These are phyloP conservation scores for Aspergillus tanneri DNA, from an alignment of 2,329 filamentous ascomycete genomes.

Conservation along the genomic window DNA sequence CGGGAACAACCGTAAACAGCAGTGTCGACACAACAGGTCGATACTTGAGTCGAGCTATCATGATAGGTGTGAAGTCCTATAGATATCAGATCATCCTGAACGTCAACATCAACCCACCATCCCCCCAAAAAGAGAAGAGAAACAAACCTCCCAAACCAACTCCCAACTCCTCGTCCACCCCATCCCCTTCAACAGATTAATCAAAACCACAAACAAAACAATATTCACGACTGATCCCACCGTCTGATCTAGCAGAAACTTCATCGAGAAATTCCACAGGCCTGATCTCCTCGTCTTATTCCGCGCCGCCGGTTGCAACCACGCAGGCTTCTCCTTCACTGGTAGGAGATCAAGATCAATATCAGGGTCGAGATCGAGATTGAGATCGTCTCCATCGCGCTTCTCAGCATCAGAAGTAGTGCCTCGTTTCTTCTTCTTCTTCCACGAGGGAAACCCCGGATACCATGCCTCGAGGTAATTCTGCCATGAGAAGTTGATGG, in stretches of 20 bases:
- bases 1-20: conserved; percentile 70
- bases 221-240: conserved; percentile 58
- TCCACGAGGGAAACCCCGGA: conserved; percentile 58
- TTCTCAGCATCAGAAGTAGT: too few relatives aligned
- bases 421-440: neutral
- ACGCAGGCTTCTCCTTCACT: conserved; percentile 14
- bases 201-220: conserved; percentile 56
- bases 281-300: neutral
- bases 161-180: conserved; percentile 26
- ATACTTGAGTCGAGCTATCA: conserved; percentile 68
- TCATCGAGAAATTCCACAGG: conserved; percentile 40
- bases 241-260: conserved; percentile 60
- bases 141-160: conserved; percentile 35
- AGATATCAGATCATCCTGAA: neutral
- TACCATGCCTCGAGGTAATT: conserved; percentile 71
- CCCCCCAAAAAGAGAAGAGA: conserved; percentile 3
- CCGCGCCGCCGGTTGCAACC: neutral
- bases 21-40: conserved; percentile 70
- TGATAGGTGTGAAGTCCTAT: conserved; percentile 63
- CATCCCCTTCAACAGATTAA: conserved; percentile 46
- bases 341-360: neutral
- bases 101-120: neutral
- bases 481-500: conserved; percentile 87
- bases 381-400: too few relatives aligned
- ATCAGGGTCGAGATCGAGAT: neutral